Conservation (phyloP, 2,329 filamentous ascomycete genomes). For the Aureobasidium sp. region DNA sequence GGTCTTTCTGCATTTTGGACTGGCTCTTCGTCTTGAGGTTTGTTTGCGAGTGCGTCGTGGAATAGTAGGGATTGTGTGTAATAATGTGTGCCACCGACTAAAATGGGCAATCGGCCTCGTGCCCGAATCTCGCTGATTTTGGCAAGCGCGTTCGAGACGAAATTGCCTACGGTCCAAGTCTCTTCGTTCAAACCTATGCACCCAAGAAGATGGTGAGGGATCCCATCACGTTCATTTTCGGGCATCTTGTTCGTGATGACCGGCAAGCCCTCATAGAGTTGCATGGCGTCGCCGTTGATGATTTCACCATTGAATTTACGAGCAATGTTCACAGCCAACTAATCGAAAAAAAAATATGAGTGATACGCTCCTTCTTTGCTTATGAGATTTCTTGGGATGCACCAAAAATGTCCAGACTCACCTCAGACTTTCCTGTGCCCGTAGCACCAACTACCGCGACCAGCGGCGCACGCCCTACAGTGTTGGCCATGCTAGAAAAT, state of each 20-base stretch:
- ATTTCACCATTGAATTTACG: conserved; percentile 79
- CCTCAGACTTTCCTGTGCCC: conserved; percentile 87
- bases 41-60: conserved; percentile 54
- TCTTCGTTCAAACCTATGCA: conserved; percentile 66
- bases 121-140: conserved; percentile 69
- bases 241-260: conserved; percentile 95
- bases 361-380: background rate
- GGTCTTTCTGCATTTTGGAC: conserved; percentile 42
- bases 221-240: conserved; percentile 59
- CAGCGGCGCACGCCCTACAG: conserved; percentile 11
- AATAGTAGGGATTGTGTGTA: conserved; percentile 88
- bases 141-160: conserved; percentile 58
- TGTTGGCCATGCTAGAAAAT: conserved; percentile 1
- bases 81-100: conserved; percentile 93
- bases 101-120: conserved; percentile 72
- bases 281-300: conserved; percentile 97
- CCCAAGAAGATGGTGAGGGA: conserved; percentile 83
- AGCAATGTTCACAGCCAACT: conserved; percentile 88
- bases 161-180: conserved; percentile 75
- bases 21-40: conserved; percentile 21
- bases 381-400: background rate
- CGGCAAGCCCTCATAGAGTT: conserved; percentile 84
- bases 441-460: conserved; percentile 71
- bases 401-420: conserved; percentile 32
- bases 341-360: conserved; percentile 9